Evolutionary conservation across 73 alveolate genomes (phyloP), one percentile per base, ranked within the genome.

Genomic region (Paramecium biaurelia): DNA sequence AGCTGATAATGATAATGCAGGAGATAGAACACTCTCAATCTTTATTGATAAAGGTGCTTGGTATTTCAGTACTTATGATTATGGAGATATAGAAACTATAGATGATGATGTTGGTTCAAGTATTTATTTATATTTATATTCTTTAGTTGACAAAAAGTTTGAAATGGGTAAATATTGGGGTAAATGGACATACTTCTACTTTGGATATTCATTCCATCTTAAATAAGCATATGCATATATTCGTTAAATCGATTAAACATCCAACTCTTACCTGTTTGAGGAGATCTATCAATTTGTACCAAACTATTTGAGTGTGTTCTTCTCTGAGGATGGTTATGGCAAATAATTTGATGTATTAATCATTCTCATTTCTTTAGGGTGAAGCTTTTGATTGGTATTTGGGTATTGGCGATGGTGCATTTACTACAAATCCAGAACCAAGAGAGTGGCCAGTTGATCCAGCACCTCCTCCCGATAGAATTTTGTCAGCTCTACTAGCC

Each of bases 351-450:
- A 79, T 41, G 90, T 79, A 63, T 30, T 30, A 2, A 43, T 43
- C 2, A 1, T 43, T 79, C n/a, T 37, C n/a, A 53, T 53, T 18
- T 41, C 56, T 23, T 43, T 79, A 79, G 90, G 90, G 90, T 41
- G 72, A 38, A 23, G 74, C 74, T 21, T 79, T 79, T 34, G 90
- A 79, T 47, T 79, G 90, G 90, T 79, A 79, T 43, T 79, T 79
- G 72, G 90, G 90, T 11, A 45, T 79, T 4, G 90, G 90, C 24
- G 90, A 79, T 79, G 90, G 90, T 37, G 90, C 90, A 42, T 79
- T 79, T 57, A 79, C 90, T 8, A 79, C 70, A 24, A 45, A 1
- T 12, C 90, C 90, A 20, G 72, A 79, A 24, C 70, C 72, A n/a
- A 21, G 47, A 21, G 74, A 42, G 12, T 79, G 70, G 76, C 90